A percentile compares a stretch with the other conserved stretches of the same genome.
Conservation (phyloP, 768 basidiomycete genomes). For the Rhizopogon vinicolor region DNA sequence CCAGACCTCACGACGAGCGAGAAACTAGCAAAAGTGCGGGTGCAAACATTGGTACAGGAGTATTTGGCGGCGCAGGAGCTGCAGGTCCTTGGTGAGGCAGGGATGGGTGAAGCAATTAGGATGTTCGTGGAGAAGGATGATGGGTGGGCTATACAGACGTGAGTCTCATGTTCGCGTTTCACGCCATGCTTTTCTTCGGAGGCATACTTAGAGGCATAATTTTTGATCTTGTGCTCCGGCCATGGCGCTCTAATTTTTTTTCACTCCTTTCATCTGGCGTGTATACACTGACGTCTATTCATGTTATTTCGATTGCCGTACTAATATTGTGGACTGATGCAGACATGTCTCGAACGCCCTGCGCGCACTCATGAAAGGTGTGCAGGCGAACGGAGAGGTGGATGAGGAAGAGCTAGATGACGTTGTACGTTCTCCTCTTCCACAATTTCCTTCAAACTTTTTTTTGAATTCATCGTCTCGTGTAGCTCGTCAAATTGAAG, state of each 20-base stretch:
- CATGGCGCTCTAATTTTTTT: neutral
- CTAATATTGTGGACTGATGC: neutral
- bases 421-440: constrained; percentile 39
- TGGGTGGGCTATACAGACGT: constrained; percentile 87
- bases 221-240: too few species aligned
- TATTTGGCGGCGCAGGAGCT: constrained; percentile 91
- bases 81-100: constrained; percentile 84
- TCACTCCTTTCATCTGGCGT: constrained; percentile 1
- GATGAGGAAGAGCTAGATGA: constrained; percentile 77
- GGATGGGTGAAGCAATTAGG: constrained; percentile 92
- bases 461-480: neutral
- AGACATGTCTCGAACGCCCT: constrained; percentile 67
- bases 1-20: constrained; percentile 61
- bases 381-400: constrained; percentile 58
- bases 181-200: neutral
- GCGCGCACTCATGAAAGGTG: constrained; percentile 60
- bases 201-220: neutral
- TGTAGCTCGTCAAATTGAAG: constrained; percentile 65
- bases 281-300: neutral
- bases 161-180: constrained; percentile 23
- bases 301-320: neutral
- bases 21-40: constrained; percentile 76
- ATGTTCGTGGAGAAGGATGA: constrained; percentile 98
- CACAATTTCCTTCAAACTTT: neutral
- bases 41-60: constrained; percentile 87